Percentiles rank a stretch among this genome's conserved stretches.
These are phyloP conservation scores for Hericium alpestre DNA, from an alignment of 768 basidiomycete genomes.

Conservation along the genomic window DNA sequence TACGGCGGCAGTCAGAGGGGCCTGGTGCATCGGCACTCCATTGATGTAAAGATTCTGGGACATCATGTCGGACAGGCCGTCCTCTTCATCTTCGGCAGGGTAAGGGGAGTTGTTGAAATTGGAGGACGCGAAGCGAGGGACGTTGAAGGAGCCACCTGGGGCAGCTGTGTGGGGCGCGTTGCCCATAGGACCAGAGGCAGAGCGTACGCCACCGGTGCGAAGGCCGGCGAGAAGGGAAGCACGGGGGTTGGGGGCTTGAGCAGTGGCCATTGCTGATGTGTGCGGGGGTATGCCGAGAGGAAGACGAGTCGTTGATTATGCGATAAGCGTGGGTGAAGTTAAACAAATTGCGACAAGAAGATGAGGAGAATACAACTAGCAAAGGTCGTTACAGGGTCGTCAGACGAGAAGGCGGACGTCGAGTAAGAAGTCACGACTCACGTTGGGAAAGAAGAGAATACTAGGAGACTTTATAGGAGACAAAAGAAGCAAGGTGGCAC, in stretches of 20 bases:
- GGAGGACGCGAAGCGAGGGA: constrained; percentile 41
- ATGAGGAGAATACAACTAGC: constrained; percentile 24
- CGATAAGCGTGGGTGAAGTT: constrained; percentile 12
- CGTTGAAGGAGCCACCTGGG: constrained; percentile 50
- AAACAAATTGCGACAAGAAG: constrained; percentile 13
- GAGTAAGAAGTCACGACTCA: background rate
- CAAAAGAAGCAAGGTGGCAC: background rate
- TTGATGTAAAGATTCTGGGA: constrained; percentile 42
- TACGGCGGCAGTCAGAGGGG: constrained; percentile 62
- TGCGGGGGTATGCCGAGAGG: constrained; percentile 9
- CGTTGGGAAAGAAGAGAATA: background rate
- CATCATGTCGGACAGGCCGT: constrained; percentile 50
- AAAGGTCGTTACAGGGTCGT: constrained; percentile 1
- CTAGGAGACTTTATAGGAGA: background rate
- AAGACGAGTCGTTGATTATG: constrained; percentile 9
- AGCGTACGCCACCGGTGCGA: constrained; percentile 83
- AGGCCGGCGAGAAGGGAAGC: constrained; percentile 83
- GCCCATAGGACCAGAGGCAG: constrained; percentile 30
- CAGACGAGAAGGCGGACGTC: constrained; percentile 8
- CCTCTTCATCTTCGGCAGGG: constrained; percentile 47
- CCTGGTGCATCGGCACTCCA: constrained; percentile 26
- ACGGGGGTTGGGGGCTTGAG: constrained; percentile 39
- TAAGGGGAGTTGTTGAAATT: constrained; percentile 28
- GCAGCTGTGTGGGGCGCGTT: constrained; percentile 60
- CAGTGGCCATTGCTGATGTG: constrained; percentile 30